Evolutionary conservation across 2,329 filamentous ascomycete species (phyloP).

Genomic region (Arthrobotrys sphaeroides): DNA sequence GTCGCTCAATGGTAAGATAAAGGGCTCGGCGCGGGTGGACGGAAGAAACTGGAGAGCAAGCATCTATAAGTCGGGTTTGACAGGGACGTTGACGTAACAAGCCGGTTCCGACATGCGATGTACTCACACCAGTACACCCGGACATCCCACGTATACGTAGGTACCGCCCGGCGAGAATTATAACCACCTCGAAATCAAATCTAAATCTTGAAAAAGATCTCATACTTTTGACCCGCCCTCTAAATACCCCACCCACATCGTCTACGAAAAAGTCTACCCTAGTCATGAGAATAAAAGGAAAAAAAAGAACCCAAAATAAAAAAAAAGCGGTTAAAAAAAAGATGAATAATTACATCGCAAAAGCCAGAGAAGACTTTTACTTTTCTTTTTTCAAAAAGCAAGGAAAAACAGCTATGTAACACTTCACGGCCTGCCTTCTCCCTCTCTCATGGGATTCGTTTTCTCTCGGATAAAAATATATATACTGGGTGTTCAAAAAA

Average conservation of each 20-base stretch:
- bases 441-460: constrained; percentile 15
- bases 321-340: constrained; percentile 23
- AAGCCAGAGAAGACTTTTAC: constrained; percentile 26
- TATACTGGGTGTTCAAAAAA: constrained; percentile 43
- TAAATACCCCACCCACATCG: constrained; percentile 1
- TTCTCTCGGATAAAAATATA: constrained; percentile 44
- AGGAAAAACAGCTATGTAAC: constrained; percentile 46
- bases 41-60: not conserved
- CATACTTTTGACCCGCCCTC: not conserved
- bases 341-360: constrained; percentile 48
- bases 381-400: constrained; percentile 22
- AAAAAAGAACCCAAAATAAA: constrained; percentile 5
- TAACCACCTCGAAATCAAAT: not conserved
- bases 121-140: not conserved
- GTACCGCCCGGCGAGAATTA: no score
- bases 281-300: not conserved
- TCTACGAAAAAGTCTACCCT: constrained; percentile 20
- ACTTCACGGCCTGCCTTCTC: constrained; percentile 10
- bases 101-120: constrained; percentile 13
- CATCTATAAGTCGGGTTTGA: not conserved
- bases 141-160: no score
- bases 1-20: no score
- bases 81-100: constrained; percentile 22
- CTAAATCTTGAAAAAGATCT: not conserved
- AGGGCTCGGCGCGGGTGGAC: not conserved